Conservation (phyloP, 73 alveolate species). For the Uronychia setigera region DNA sequence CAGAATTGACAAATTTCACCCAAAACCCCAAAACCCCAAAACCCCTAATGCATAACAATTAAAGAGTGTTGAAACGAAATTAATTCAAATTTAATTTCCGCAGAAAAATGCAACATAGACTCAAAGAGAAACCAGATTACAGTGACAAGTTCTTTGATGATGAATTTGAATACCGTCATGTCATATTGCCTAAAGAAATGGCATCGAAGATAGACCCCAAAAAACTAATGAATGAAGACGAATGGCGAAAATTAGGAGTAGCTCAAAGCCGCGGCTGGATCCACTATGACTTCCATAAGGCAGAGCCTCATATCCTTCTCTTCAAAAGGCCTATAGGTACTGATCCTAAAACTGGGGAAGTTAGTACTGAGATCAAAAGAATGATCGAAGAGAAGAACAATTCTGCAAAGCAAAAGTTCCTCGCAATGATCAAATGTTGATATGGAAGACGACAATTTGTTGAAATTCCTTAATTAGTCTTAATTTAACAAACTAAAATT, state of each 20-base stretch:
- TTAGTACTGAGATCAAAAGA: neutral
- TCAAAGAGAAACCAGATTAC: conserved; percentile 70
- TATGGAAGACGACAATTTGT: too few relatives aligned
- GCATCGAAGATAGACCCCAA: conserved; percentile 46
- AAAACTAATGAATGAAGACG: conserved; percentile 50
- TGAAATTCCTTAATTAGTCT: neutral
- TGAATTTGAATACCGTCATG: conserved; percentile 76
- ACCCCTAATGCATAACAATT: too few relatives aligned
- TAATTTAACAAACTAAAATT: neutral
- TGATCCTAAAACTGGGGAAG: conserved; percentile 75
- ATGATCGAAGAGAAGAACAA: neutral
- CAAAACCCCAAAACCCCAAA: too few relatives aligned
- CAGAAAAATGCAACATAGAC: too few relatives aligned
- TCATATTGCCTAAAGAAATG: conserved; percentile 71
- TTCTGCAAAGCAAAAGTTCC: too few relatives aligned
- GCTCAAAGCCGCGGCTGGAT: conserved; percentile 79
- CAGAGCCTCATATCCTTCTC: conserved; percentile 84
- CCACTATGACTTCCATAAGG: conserved; percentile 66
- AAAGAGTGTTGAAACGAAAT: too few relatives aligned
- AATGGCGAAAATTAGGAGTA: conserved; percentile 72
- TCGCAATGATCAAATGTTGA: neutral
- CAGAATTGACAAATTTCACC: too few relatives aligned
- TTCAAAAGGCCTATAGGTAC: conserved; percentile 81
- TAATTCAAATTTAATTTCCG: too few relatives aligned
- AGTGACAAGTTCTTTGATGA: conserved; percentile 71